phyloP scores from a whole-genome alignment of 768 basidiomycete species.

The Hypholoma fasciculare region DNA sequence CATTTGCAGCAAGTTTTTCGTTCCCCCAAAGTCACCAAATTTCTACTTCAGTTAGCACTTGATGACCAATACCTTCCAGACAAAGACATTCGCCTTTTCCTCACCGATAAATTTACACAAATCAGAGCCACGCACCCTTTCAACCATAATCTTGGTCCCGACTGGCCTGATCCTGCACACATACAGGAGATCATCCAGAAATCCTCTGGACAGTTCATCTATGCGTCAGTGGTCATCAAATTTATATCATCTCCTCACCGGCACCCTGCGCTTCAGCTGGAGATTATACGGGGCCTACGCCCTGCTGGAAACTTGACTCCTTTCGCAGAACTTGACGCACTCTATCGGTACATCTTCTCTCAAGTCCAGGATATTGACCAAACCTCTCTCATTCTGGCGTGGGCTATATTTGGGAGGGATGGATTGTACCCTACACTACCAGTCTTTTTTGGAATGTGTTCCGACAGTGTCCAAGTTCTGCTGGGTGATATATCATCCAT shows the following conservation, averaged over 20 bases:
- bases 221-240: slow-evolving; percentile 2
- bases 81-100: slow-evolving; percentile 7
- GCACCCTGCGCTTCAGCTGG: neutral
- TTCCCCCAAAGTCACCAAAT: neutral
- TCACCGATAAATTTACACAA: slow-evolving; percentile 1
- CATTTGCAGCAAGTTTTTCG: neutral
- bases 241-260: neutral
- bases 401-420: neutral
- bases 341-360: slow-evolving; percentile 3
- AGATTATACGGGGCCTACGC: neutral
- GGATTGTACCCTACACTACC: neutral
- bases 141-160: neutral
- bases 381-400: neutral
- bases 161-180: neutral
- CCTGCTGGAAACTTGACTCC: neutral
- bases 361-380: neutral
- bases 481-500: neutral
- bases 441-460: neutral
- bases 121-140: slow-evolving; percentile 2
- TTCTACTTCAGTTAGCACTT: neutral
- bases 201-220: slow-evolving; percentile 9
- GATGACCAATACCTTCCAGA: neutral
- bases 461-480: neutral
- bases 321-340: slow-evolving; percentile 1
- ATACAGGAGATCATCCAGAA: neutral